phyloP scores from a whole-genome alignment of 1,284 basidiomycete genomes.

The Tilletia caries region DNA sequence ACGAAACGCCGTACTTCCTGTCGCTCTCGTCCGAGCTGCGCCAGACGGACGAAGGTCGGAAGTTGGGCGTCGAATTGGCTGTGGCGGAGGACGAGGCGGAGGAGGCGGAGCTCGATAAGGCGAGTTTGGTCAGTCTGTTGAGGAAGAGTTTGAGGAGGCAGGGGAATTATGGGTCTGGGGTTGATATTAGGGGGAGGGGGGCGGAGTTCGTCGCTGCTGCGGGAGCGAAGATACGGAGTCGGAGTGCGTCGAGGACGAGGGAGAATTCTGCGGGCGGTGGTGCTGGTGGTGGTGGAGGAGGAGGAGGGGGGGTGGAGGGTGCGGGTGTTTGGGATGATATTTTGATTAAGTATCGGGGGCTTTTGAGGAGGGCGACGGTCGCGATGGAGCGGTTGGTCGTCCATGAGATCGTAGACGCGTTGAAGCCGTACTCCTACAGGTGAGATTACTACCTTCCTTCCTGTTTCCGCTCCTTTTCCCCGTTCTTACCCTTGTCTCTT shows the following conservation, averaged over 20 bases:
- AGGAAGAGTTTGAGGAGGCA: constrained; percentile 38
- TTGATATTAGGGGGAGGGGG: background rate
- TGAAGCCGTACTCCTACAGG: constrained; percentile 26
- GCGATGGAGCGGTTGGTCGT: constrained; percentile 38
- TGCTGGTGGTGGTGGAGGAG: constrained; percentile 1
- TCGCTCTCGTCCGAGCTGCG: constrained; percentile 31
- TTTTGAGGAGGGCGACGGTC: constrained; percentile 25
- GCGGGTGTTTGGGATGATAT: constrained; percentile 43
- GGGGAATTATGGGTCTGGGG: constrained; percentile 17
- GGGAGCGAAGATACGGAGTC: background rate
- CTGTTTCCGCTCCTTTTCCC: background rate
- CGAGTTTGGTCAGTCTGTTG: constrained; percentile 34
- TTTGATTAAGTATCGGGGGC: constrained; percentile 26
- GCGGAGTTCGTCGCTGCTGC: constrained; percentile 18
- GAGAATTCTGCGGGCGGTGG: background rate
- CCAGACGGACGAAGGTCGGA: constrained; percentile 25
- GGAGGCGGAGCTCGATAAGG: constrained; percentile 39
- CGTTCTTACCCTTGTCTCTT: constrained; percentile 18
- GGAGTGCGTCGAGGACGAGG: background rate
- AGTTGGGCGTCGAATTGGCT: constrained; percentile 21
- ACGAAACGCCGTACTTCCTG: constrained; percentile 37
- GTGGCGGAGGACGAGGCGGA: constrained; percentile 25
- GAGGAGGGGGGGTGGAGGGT: constrained; percentile 18
- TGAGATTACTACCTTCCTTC: constrained; percentile 12
- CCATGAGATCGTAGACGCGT: constrained; percentile 36